A percentile compares a stretch with the other conserved stretches of the same genome.
These are phyloP conservation scores for Amaranthus cruentus DNA, from an alignment of 148 eudicot species.

Conservation along the genomic window DNA sequence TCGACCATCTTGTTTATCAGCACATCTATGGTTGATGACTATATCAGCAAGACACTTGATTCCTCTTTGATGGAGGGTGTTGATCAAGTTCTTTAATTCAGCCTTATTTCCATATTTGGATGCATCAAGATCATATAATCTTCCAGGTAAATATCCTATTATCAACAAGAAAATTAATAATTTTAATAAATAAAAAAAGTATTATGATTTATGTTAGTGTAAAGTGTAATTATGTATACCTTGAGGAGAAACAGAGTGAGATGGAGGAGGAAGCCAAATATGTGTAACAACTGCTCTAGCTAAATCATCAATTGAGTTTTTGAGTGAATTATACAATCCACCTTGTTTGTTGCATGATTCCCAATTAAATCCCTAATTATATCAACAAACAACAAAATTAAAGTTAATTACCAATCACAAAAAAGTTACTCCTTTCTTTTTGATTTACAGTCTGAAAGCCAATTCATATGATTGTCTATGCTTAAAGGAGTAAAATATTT, in stretches of 20 bases:
- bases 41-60: slow-evolving; percentile 66
- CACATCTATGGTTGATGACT: slow-evolving; percentile 51
- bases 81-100: slow-evolving; percentile 39
- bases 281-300: slow-evolving; percentile 65
- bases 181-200: background rate
- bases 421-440: too few relatives aligned
- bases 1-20: slow-evolving; percentile 36
- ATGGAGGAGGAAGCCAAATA: slow-evolving; percentile 84
- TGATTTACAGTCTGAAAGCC: too few relatives aligned
- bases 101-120: slow-evolving; percentile 49
- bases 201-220: background rate
- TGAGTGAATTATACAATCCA: slow-evolving; percentile 60
- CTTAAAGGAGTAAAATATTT: too few relatives aligned
- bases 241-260: slow-evolving; percentile 60
- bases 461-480: too few relatives aligned
- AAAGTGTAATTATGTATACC: slow-evolving; percentile 27
- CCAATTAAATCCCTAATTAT: slow-evolving; percentile 74
- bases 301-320: slow-evolving; percentile 36
- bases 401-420: background rate
- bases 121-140: slow-evolving; percentile 53
- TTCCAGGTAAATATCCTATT: slow-evolving; percentile 65
- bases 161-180: background rate
- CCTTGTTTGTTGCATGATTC: slow-evolving; percentile 56
- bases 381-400: background rate
- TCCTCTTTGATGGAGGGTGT: slow-evolving; percentile 44